phyloP scores from a whole-genome alignment of 805 yeast species.

The Diddensiella transvaalensis region DNA sequence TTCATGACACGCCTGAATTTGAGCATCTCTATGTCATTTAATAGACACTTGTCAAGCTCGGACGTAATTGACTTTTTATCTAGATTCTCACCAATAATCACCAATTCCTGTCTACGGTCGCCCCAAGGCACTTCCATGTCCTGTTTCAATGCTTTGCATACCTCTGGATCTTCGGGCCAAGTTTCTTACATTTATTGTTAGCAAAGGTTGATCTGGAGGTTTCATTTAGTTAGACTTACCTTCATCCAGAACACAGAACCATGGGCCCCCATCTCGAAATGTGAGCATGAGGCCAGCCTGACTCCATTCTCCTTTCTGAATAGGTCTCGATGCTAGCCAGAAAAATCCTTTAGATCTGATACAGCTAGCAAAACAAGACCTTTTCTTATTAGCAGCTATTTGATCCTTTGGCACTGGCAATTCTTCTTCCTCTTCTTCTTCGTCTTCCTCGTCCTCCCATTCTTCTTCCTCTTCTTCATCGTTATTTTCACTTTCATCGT shows the following conservation, averaged over 20 bases:
- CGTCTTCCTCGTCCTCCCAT: slow-evolving; percentile 17
- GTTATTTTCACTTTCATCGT: slow-evolving; percentile 24
- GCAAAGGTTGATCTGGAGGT: too few species aligned
- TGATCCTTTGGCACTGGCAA: slow-evolving; percentile 5
- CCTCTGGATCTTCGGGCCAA: slow-evolving; percentile 35
- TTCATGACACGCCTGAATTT: slow-evolving; percentile 31
- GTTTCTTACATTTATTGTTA: too few species aligned
- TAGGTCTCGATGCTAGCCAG: slow-evolving; percentile 43
- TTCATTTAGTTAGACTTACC: background rate
- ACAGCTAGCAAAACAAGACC: slow-evolving; percentile 38
- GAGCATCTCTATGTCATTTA: slow-evolving; percentile 39
- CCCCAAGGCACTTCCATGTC: slow-evolving; percentile 42
- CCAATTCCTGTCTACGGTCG: slow-evolving; percentile 45
- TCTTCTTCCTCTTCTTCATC: slow-evolving; percentile 21
- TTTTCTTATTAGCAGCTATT: slow-evolving; percentile 35
- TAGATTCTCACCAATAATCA: slow-evolving; percentile 42
- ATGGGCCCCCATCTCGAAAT: slow-evolving; percentile 41
- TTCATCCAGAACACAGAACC: slow-evolving; percentile 39
- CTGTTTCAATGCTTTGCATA: slow-evolving; percentile 32
- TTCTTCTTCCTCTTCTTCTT: slow-evolving; percentile 12
- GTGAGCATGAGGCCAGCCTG: slow-evolving; percentile 44
- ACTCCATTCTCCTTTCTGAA: slow-evolving; percentile 44
- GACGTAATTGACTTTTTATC: slow-evolving; percentile 31
- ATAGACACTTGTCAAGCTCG: slow-evolving; percentile 38
- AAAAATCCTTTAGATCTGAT: slow-evolving; percentile 44